Percentiles rank a stretch among this genome's conserved stretches.
Conservation (phyloP, 2,329 filamentous ascomycete genomes). For the Aquanectria penicillioides region DNA sequence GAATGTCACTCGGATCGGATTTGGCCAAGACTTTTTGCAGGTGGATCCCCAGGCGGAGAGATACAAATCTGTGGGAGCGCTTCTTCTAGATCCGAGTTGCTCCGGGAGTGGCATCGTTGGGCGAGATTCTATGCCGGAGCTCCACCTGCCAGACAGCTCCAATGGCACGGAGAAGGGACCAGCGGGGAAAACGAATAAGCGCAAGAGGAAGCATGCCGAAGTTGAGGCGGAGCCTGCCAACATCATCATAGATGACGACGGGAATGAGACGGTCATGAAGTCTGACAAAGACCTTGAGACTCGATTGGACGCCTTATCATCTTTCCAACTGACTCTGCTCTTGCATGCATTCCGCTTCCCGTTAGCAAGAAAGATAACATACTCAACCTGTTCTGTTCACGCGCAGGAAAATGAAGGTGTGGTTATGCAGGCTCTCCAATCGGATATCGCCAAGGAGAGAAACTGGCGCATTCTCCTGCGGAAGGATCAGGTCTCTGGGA, state of each 20-base stretch:
- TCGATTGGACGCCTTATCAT: conserved; percentile 77
- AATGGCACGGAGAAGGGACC: conserved; percentile 29
- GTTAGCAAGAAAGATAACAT: conserved; percentile 78
- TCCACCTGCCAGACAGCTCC: conserved; percentile 65
- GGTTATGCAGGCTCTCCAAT: conserved; percentile 76
- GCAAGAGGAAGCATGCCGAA: conserved; percentile 59
- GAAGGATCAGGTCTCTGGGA: conserved; percentile 77
- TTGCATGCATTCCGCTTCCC: conserved; percentile 88
- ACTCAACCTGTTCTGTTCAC: conserved; percentile 93
- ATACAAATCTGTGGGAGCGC: conserved; percentile 77
- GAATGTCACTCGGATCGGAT: conserved; percentile 71
- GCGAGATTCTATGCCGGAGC: conserved; percentile 78
- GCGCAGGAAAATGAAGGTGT: conserved; percentile 89
- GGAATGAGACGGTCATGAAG: conserved; percentile 61
- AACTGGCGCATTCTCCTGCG: conserved; percentile 84
- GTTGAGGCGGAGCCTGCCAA: conserved; percentile 43
- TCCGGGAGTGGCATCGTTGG: conserved; percentile 95
- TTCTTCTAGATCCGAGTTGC: conserved; percentile 93
- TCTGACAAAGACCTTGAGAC: conserved; percentile 67
- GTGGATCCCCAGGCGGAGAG: conserved; percentile 71
- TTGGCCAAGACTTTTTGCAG: conserved; percentile 83
- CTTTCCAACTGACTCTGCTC: conserved; percentile 84
- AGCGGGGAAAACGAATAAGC: conserved; percentile 38
- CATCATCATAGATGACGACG: conserved; percentile 66
- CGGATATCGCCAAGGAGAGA: conserved; percentile 69